Percentiles rank a stretch among this genome's conserved stretches.
Conservation (phyloP, 176 grass and related monocot species). For the Triticum aestivum region IWGSC_CS_RefSeq_v2.1 NC_057797.1:322284614-322285113, state of each 20-base stretch:
- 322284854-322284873: constrained; percentile 14
- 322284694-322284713: background rate
- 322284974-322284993: background rate
- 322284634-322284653: background rate
- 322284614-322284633: background rate
- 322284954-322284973: background rate
- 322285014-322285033: background rate
- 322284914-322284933: background rate
- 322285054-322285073: background rate
- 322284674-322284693: background rate
- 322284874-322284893: background rate
- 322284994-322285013: background rate
- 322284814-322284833: constrained; percentile 14
- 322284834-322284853: background rate
- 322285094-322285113: background rate
- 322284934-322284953: background rate
- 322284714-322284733: background rate
- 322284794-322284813: constrained; percentile 7
- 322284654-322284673: background rate
- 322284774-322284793: background rate
- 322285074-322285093: background rate
- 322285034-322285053: background rate
- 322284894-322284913: constrained; percentile 4
- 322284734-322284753: background rate
- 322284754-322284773: background rate